A percentile compares a stretch with the other conserved stretches of the same genome.
Conservation (phyloP, 176 grass and related monocot species). For the Rhynchospora breviuscula region DNA sequence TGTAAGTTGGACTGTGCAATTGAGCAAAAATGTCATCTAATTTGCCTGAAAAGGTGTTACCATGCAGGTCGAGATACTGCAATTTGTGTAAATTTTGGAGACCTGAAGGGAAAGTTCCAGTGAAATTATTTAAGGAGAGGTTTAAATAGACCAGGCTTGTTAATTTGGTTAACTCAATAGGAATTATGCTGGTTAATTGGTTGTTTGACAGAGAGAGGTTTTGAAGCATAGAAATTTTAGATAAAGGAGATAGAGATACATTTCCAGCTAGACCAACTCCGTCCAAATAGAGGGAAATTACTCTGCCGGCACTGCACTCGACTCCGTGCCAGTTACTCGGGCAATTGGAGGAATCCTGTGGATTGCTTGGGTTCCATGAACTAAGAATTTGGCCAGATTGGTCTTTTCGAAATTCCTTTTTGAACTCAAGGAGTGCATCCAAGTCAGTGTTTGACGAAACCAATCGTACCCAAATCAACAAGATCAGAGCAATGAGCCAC, state of each 20-base stretch:
- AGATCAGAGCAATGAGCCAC: slow-evolving; percentile 37
- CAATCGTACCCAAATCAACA: slow-evolving; percentile 43
- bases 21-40: slow-evolving; percentile 53
- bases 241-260: slow-evolving; percentile 46
- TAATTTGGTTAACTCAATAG: slow-evolving; percentile 39
- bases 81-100: slow-evolving; percentile 55
- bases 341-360: slow-evolving; percentile 58
- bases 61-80: slow-evolving; percentile 59
- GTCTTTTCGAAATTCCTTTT: slow-evolving; percentile 48
- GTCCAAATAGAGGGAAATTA: slow-evolving; percentile 52
- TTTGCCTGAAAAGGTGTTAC: slow-evolving; percentile 51
- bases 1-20: slow-evolving; percentile 47
- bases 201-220: slow-evolving; percentile 70
- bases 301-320: slow-evolving; percentile 54
- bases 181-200: slow-evolving; percentile 46
- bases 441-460: slow-evolving; percentile 44
- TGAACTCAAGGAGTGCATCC: slow-evolving; percentile 69
- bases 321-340: slow-evolving; percentile 69
- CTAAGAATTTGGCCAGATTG: slow-evolving; percentile 23
- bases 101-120: slow-evolving; percentile 38
- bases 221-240: slow-evolving; percentile 58
- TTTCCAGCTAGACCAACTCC: slow-evolving; percentile 65
- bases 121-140: slow-evolving; percentile 63
- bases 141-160: slow-evolving; percentile 48
- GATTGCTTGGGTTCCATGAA: slow-evolving; percentile 58